These are phyloP conservation scores for Colletotrichum liaoningense DNA, from an alignment of 2,329 filamentous ascomycete genomes.

Conservation along the genomic window DNA sequence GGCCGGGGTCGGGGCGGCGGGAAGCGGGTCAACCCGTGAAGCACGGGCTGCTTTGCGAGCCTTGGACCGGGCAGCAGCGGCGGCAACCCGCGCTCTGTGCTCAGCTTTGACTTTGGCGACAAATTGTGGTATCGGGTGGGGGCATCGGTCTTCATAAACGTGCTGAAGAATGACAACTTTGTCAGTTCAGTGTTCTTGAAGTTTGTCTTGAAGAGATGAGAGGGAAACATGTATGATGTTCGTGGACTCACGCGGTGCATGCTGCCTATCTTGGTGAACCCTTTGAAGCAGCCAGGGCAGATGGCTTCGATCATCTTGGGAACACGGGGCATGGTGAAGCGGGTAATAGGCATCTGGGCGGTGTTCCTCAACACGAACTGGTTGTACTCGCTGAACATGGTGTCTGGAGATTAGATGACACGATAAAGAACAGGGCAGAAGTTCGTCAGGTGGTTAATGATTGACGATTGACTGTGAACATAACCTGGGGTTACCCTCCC, in stretches of 20 bases:
- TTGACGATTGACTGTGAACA: background rate
- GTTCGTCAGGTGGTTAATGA: background rate
- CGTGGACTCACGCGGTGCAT: constrained; percentile 19
- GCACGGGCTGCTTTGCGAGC: background rate
- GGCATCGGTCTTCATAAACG: constrained; percentile 22
- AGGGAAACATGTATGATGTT: too few relatives aligned
- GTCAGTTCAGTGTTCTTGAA: background rate
- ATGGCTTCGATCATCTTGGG: constrained; percentile 23
- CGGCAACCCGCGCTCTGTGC: constrained; percentile 18
- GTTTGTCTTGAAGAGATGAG: background rate
- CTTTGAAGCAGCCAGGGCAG: constrained; percentile 23
- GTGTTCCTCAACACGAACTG: background rate
- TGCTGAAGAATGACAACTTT: background rate
- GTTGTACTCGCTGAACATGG: background rate
- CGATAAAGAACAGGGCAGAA: background rate
- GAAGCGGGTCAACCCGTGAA: constrained; percentile 11
- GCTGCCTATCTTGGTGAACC: constrained; percentile 22
- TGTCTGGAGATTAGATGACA: background rate
- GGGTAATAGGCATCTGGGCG: background rate
- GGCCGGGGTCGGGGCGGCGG: background rate
- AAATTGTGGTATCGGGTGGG: constrained; percentile 13
- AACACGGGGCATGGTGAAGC: background rate
- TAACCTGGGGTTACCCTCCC: background rate
- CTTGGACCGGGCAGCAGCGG: constrained; percentile 13
- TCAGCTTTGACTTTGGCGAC: constrained; percentile 18